A percentile compares a stretch with the other conserved stretches of the same genome.
Evolutionary conservation across 2,329 filamentous ascomycete genomes (phyloP).

Genomic region (Rutstroemia sp.): DNA sequence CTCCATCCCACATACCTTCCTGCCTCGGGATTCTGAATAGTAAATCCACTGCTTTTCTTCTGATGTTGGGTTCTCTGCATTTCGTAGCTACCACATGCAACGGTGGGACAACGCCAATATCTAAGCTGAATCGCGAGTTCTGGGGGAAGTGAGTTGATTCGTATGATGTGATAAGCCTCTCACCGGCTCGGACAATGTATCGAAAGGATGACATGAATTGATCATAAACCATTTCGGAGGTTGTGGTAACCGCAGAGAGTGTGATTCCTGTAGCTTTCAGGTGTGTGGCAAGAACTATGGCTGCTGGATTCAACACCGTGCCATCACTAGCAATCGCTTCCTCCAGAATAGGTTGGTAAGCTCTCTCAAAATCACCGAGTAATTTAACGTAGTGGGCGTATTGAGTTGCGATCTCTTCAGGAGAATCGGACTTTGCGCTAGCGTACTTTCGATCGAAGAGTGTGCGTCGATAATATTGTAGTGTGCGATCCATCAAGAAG

Average conservation of each 20-base stretch:
- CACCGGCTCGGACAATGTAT: constrained; percentile 20
- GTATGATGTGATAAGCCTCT: constrained; percentile 11
- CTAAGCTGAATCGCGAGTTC: constrained; percentile 48
- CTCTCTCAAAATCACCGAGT: constrained; percentile 18
- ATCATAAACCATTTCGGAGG: constrained; percentile 25
- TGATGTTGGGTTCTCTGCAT: constrained; percentile 49
- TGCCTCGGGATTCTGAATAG: constrained; percentile 50
- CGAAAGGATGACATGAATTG: constrained; percentile 17
- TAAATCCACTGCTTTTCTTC: constrained; percentile 54
- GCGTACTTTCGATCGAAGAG: constrained; percentile 19
- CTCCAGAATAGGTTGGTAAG: constrained; percentile 22
- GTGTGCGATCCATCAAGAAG: constrained; percentile 23
- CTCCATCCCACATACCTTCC: constrained; percentile 60
- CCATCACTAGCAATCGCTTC: constrained; percentile 17
- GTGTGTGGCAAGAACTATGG: constrained; percentile 12
- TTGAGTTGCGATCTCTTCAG: constrained; percentile 12
- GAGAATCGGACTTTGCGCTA: constrained; percentile 14
- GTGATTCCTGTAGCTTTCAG: constrained; percentile 17
- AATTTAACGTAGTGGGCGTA: constrained; percentile 12
- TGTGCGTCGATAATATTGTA: constrained; percentile 24
- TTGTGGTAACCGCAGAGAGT: constrained; percentile 14
- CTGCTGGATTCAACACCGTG: constrained; percentile 16
- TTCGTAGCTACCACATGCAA: constrained; percentile 61
- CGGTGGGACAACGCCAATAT: constrained; percentile 56
- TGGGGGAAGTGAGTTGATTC: constrained; percentile 13